Base-by-base conservation (phyloP, 345 rosid genomes). In the Kernera saxatilis region DNA sequence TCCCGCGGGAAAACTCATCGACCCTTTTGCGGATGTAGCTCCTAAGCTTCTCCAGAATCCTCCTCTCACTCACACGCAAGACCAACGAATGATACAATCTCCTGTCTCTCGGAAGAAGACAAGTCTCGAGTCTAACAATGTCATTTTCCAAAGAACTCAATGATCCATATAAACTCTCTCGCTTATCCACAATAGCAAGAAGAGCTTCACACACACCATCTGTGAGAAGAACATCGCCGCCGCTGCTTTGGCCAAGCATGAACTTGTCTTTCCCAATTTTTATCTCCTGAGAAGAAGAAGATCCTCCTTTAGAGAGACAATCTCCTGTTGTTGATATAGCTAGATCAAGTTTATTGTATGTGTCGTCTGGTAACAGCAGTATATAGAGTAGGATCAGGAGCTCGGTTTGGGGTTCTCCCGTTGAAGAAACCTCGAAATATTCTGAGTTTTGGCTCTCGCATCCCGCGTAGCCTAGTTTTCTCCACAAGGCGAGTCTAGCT, bases 331-430 rank as follows among this genome's bases (percentile, higher is more conserved):
- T 75, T 27, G 88, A 86, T 3, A 57, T 54, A 8, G 80, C 44
- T 39, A 84, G 64, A 80, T 88, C 90, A 77, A 93, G 63, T 64
- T 77, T 74, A 51, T 37, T 64, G 71, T 69, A 84, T 23, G 73
- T 30, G 25, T 82, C 84, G 4, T 87, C 93, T 3, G 87, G 79
- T 75, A 93, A 81, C 35, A 87, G 71, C 17, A 90, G 74, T 67
- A 87, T 52, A 67, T 84, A 83, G 54, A 93, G 70, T 27, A 90
- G 80, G 12, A 81, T 66, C 64, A 87, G 70, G 61, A 90, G 81
- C 80, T 90, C 98, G 18, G 78, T 69, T 80, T 93, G 92, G 27
- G 98, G 93, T 59, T 82, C 84, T 68, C 98, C 98, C 17, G 81
- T 44, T 41, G 64, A 74, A 2, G 93, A 82, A 37, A 93, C 77